phyloP scores from a whole-genome alignment of 768 basidiomycete species.

The Collybia nuda region DNA sequence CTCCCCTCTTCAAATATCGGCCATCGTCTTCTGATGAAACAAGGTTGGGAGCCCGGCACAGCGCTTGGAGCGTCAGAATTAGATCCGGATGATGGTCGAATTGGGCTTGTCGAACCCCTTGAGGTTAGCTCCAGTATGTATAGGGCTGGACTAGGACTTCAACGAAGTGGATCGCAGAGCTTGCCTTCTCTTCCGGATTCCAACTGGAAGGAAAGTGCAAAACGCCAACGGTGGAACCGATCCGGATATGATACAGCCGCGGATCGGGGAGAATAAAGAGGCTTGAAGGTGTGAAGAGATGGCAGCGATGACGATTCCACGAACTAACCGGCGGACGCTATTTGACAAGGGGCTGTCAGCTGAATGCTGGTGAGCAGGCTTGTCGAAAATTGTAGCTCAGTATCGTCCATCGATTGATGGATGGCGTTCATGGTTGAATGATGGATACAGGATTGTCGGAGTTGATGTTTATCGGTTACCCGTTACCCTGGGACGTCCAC shows the following conservation, averaged over 20 bases:
- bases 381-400: too few species aligned
- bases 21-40: constrained; percentile 64
- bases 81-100: constrained; percentile 29
- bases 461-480: too few species aligned
- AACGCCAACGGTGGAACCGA: constrained; percentile 38
- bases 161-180: constrained; percentile 18
- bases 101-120: constrained; percentile 57
- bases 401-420: too few species aligned
- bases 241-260: constrained; percentile 3
- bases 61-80: constrained; percentile 39
- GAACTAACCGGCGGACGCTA: too few species aligned
- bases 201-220: constrained; percentile 41
- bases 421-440: too few species aligned
- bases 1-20: constrained; percentile 63
- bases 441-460: too few species aligned
- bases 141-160: constrained; percentile 59
- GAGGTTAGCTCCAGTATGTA: constrained; percentile 40
- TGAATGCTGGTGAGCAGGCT: too few species aligned
- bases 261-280: too few species aligned
- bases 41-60: constrained; percentile 76
- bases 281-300: too few species aligned
- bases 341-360: too few species aligned
- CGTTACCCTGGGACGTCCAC: background rate
- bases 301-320: too few species aligned
- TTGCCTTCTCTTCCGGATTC: constrained; percentile 12